phyloP scores from a whole-genome alignment of 306 rosid species.

The Carpinus fangiana region DNA sequence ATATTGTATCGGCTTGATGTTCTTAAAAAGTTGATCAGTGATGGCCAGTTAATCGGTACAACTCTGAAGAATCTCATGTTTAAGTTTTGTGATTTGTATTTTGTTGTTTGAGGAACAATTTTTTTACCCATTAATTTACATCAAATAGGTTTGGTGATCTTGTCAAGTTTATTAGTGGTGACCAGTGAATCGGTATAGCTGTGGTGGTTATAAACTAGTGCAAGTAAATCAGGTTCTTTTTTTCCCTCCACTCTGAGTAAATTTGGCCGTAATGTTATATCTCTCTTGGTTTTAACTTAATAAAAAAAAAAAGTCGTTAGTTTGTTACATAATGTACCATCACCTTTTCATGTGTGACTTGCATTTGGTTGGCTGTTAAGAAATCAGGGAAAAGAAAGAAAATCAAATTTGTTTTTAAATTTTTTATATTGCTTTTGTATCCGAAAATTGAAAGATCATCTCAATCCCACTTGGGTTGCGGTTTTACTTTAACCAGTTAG shows the following conservation, averaged over 20 bases:
- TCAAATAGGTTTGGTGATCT: slow-evolving; percentile 16
- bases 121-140: not conserved
- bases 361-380: not conserved
- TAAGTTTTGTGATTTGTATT: not conserved
- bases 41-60: not conserved
- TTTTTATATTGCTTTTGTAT: not conserved
- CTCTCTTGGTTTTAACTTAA: not conserved
- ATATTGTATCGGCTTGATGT: not conserved
- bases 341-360: not conserved
- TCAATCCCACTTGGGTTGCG: not conserved
- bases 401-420: not conserved
- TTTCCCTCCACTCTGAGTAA: slow-evolving; percentile 24
- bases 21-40: not conserved
- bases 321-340: not conserved
- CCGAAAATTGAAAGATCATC: not conserved
- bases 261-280: not conserved
- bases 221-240: not conserved
- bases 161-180: slow-evolving; percentile 16
- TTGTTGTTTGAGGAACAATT: not conserved
- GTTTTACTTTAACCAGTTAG: not conserved
- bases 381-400: not conserved
- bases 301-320: not conserved
- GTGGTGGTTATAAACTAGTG: not conserved
- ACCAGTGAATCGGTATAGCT: not conserved
- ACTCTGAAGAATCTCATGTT: not conserved